Evolutionary conservation across 495 filamentous ascomycete species (phyloP), one percentile per base, ranked within the genome.

Genomic region (Trichoderma parareesei): DNA sequence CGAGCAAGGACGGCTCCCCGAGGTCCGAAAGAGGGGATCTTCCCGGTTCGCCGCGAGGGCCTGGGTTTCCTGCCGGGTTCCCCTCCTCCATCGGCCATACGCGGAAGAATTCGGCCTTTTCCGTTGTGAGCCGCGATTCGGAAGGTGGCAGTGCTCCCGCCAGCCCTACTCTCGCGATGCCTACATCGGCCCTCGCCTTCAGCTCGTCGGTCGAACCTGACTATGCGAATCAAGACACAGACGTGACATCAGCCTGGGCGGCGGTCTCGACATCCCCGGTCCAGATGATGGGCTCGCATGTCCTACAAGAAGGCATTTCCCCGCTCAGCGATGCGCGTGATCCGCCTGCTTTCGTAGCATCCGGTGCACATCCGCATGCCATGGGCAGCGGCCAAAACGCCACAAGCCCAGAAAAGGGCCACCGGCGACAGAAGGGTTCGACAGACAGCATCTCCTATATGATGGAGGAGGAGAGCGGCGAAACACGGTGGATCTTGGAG

Each of bases 371-470:
- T 8, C 46, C 20, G 27, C 53, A 57, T 57, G 53, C 27, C 2
- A 57, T 57, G 27, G 27, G 33, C 9, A 57, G 18, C 18, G 37
- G 18, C 9, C 53, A 57, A 37, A 27, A 57, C 0, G 53, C 65
- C 49, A 66, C 67, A 35, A 67, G 70, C 42, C 71, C 74, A 20
- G 71, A 71, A n/a, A 76, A 70, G 62, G 75, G 76, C 0, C 81
- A 84, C 65, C 69, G 72, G 5, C 76, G 80, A 55, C 75, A 77
- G 62, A 76, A 80, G 33, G 53, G 53, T 38, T 83, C 81, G 27
- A 76, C 80, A 10, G 83, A 82, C 62, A 85, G 84, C 62, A 82
- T 87, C 40, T 84, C 82, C 59, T 87, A 87, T 66, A 72, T 73
- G 27, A 57, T 57, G 53, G 78, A 79, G 64, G 81, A 78, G 62